Conservation (phyloP, 2,329 filamentous ascomycete genomes). For the Neurospora sp. region DNA sequence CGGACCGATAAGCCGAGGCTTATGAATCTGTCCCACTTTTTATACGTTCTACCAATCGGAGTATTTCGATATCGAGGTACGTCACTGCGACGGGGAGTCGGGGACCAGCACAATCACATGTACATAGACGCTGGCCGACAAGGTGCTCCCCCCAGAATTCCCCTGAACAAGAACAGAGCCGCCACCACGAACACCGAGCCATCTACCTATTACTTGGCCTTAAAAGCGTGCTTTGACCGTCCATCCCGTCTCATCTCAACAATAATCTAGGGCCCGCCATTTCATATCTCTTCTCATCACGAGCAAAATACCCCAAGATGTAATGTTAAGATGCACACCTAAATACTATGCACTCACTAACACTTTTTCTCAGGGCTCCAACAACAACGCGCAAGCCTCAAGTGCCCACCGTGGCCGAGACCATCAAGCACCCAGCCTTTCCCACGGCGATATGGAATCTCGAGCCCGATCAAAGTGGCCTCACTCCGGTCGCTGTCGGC, state of each 20-base stretch:
- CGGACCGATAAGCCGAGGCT: background rate
- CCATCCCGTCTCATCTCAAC: background rate
- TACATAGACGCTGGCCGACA: background rate
- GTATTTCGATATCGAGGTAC: background rate
- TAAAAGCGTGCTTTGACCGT: background rate
- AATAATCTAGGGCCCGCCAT: background rate
- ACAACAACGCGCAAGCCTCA: background rate
- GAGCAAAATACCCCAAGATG: background rate
- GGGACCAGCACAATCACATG: background rate
- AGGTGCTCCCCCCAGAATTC: background rate
- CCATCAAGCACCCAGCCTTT: slow-evolving; percentile 56
- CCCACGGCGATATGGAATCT: slow-evolving; percentile 59
- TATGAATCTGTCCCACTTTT: background rate
- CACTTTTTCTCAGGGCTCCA: background rate
- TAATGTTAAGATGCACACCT: background rate
- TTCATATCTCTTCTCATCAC: background rate
- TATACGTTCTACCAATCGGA: background rate
- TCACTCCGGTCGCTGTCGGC: slow-evolving; percentile 52
- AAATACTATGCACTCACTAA: background rate
- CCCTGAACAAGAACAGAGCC: background rate
- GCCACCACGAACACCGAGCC: background rate
- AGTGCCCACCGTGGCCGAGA: slow-evolving; percentile 42
- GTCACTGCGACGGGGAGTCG: background rate
- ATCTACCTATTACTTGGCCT: background rate
- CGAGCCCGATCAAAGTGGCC: slow-evolving; percentile 52